phyloP scores from a whole-genome alignment of 208 protist genomes.

The Naegleria gruberi region DNA sequence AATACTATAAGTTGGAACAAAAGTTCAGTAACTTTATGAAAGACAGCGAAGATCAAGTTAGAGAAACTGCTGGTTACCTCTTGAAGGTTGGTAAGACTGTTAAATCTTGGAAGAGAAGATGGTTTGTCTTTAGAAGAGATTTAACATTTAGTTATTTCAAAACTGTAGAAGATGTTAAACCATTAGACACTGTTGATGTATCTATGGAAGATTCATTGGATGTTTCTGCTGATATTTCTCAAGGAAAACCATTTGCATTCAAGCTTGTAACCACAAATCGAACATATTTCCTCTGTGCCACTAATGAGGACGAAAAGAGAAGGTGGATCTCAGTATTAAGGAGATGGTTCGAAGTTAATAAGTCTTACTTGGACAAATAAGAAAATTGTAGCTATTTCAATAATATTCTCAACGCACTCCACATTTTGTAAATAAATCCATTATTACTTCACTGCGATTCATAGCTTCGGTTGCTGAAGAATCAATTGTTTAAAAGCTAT shows the following conservation, averaged over 20 bases:
- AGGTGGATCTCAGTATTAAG: neutral
- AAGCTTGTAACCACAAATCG: neutral
- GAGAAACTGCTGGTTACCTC: neutral
- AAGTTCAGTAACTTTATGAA: neutral
- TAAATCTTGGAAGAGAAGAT: conserved; percentile 12
- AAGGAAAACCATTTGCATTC: conserved; percentile 11
- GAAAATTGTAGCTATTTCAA: too few species aligned
- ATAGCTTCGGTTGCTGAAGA: too few species aligned
- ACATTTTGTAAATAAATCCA: too few species aligned
- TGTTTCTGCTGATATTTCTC: neutral
- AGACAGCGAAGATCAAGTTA: neutral
- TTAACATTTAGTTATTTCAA: neutral
- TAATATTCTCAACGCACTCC: too few species aligned
- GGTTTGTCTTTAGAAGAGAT: conserved; percentile 13
- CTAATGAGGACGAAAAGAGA: neutral
- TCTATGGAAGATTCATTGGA: neutral
- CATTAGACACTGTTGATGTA: neutral
- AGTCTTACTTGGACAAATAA: neutral
- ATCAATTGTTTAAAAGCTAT: too few species aligned
- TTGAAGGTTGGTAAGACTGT: neutral
- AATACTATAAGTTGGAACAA: neutral
- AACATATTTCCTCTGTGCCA: neutral
- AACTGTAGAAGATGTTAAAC: neutral
- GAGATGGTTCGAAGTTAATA: conserved; percentile 9
- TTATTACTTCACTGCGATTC: too few species aligned